Conservation (phyloP, 1,139 yeast genomes). For the Magnusiomyces fungicola region DNA sequence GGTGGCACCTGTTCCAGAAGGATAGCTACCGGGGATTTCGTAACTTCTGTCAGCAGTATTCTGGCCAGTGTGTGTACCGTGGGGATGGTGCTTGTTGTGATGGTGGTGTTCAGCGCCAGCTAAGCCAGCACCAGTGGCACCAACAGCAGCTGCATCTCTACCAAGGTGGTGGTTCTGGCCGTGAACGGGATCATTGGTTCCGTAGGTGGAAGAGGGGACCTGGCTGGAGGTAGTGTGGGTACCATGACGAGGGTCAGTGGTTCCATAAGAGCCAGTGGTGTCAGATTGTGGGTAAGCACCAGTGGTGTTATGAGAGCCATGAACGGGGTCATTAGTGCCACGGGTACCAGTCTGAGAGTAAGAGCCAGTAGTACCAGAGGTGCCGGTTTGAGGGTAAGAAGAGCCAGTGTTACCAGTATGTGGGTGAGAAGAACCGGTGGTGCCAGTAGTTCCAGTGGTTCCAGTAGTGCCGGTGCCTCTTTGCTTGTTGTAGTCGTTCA, state of each 20-base stretch:
- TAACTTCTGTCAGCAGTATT: conserved; percentile 1
- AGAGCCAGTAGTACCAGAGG: background rate
- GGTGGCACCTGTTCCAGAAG: background rate
- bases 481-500: background rate
- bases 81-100: conserved; percentile 2
- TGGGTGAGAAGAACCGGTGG: background rate
- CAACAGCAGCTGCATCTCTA: conserved; percentile 8
- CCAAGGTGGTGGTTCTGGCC: conserved; percentile 2
- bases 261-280: background rate
- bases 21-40: conserved; percentile 1
- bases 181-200: conserved; percentile 10
- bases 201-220: conserved; percentile 8
- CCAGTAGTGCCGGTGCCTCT: conserved; percentile 1
- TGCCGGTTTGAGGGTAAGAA: background rate
- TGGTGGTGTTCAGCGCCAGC: conserved; percentile 7
- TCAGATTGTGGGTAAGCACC: conserved; percentile 5
- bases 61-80: background rate
- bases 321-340: conserved; percentile 8
- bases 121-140: conserved; percentile 11
- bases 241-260: conserved; percentile 1
- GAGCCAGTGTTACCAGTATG: background rate
- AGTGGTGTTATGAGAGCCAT: conserved; percentile 1
- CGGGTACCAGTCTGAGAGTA: conserved; percentile 5
- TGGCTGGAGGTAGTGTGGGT: conserved; percentile 7
- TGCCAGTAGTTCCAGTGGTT: conserved; percentile 7